Conservation (phyloP, 768 basidiomycete species). For the Collybia nuda region DNA sequence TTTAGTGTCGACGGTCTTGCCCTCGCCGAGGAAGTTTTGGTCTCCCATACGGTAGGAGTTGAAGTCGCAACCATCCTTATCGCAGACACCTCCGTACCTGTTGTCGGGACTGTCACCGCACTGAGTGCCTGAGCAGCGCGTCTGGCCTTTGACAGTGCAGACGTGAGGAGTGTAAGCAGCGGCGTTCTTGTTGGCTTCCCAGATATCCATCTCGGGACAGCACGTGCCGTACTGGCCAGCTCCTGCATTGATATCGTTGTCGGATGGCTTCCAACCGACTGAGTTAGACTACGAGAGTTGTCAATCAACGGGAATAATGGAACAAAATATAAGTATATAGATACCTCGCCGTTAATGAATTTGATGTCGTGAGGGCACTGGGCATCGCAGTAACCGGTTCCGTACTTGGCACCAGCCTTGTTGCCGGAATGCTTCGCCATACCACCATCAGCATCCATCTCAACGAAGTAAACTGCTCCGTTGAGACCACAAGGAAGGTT, state of each 20-base stretch:
- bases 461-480: constrained; percentile 58
- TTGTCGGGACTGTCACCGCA: constrained; percentile 23
- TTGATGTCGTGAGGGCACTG: constrained; percentile 63
- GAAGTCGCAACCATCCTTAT: constrained; percentile 44
- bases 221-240: constrained; percentile 35
- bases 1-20: constrained; percentile 36
- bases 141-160: constrained; percentile 29
- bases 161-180: constrained; percentile 41
- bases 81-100: constrained; percentile 35
- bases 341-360: constrained; percentile 57
- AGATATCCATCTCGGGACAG: constrained; percentile 45
- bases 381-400: constrained; percentile 64
- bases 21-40: constrained; percentile 32
- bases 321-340: constrained; percentile 4
- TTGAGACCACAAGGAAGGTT: constrained; percentile 42
- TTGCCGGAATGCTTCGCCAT: constrained; percentile 43
- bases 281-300: constrained; percentile 31
- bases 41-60: constrained; percentile 46
- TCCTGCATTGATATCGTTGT: constrained; percentile 34
- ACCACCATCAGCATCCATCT: constrained; percentile 62
- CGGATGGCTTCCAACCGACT: constrained; percentile 26
- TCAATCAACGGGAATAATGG: neutral
- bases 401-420: constrained; percentile 56
- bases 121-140: constrained; percentile 28
- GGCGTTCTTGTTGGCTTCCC: constrained; percentile 42